These are phyloP conservation scores for Clarireedia hainanense DNA, from an alignment of 2,329 filamentous ascomycete species.

Conservation along the genomic window DNA sequence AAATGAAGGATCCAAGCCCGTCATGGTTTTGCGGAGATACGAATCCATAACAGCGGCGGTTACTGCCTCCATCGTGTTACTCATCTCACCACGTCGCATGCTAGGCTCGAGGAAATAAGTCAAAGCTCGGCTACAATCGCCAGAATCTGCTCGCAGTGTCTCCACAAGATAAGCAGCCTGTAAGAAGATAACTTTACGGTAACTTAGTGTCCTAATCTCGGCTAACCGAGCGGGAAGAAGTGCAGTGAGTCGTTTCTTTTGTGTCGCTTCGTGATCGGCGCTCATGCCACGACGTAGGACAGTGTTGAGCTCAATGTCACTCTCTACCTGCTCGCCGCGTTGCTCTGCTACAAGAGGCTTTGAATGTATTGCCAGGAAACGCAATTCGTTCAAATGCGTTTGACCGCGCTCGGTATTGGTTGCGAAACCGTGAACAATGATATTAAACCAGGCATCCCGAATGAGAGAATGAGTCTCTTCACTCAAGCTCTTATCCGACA, in stretches of 20 bases:
- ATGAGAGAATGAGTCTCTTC: conserved; percentile 67
- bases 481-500: conserved; percentile 39
- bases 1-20: conserved; percentile 65
- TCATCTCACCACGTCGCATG: conserved; percentile 57
- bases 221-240: conserved; percentile 68
- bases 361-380: conserved; percentile 78
- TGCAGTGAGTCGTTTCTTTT: conserved; percentile 69
- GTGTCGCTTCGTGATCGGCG: conserved; percentile 65
- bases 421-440: conserved; percentile 87
- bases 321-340: conserved; percentile 82
- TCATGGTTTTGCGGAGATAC: conserved; percentile 70
- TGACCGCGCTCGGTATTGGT: conserved; percentile 65
- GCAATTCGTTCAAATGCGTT: conserved; percentile 67
- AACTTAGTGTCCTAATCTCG: conserved; percentile 76
- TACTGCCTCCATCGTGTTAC: conserved; percentile 57
- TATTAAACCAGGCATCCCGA: conserved; percentile 96
- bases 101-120: conserved; percentile 94
- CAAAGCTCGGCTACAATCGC: conserved; percentile 83
- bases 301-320: conserved; percentile 93
- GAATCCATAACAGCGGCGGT: conserved; percentile 63
- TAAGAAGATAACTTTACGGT: conserved; percentile 85
- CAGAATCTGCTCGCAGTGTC: conserved; percentile 74
- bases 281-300: conserved; percentile 82
- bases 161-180: conserved; percentile 88
- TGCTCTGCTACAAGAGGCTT: conserved; percentile 82